Evolutionary conservation across 148 eudicot species (phyloP), one percentile per base, ranked within the genome.

Genomic region (Cornus florida): DNA sequence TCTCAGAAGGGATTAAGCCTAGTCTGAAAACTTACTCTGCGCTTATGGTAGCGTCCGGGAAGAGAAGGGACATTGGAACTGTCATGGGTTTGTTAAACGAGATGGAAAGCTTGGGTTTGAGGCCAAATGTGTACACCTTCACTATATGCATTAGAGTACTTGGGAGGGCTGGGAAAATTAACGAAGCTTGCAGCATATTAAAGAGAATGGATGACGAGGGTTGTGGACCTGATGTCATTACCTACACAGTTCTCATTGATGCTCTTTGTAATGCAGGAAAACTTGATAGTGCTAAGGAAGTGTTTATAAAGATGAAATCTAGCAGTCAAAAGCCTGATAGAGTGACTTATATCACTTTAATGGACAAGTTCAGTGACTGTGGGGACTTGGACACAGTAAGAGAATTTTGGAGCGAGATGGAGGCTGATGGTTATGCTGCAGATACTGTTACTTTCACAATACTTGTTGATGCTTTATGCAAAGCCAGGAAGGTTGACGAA

Each of bases 1-100:
- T 96, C 59, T 81, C 76, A 19, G 97, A 90, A 82, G 92, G 88
- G 78, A 82, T 88, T 67, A 93, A 86, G 83, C 99, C 97, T 62
- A 96, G 98, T 86, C 88, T 96, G 50, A 96, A 96, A 82, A 85
- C 99, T 3, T 93, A 93, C 82, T 96, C 99, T 64, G 97, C 99
- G 6, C 98, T 96, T 80, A 93, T 96, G 99, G 99, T 91, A 74
- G 98, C 98, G 41, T 78, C 86, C 6, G 99, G 98, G 71, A 96
- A 87, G 84, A 89, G 92, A 79, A 86, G 98, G 86, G 99, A 96
- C 80, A 89, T 81, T 72, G 87, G 81, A 67, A 92, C 94, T 60
- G 97, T 96, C 43, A 87, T 96, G 89, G 82, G 38, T 70, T 89
- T 93, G 73, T 86, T 96, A 72, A 74, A 79, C 75, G 99, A 96